These are phyloP conservation scores for Daldinia sp. DNA, from an alignment of 2,329 filamentous ascomycete genomes.

Conservation along the genomic window DNA sequence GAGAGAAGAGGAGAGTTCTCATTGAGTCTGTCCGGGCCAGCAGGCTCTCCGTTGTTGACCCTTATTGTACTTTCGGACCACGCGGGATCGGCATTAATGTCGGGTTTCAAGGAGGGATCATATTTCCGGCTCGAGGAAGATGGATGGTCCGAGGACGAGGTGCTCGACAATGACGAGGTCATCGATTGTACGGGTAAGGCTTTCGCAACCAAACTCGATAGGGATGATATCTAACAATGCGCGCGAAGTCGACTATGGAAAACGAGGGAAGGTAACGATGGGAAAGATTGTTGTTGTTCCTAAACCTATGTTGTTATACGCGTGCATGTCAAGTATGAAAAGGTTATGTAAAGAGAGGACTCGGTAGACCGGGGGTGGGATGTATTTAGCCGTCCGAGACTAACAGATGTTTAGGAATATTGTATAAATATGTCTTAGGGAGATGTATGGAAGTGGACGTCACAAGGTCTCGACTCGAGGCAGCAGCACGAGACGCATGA, in stretches of 20 bases:
- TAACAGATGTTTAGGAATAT: conserved; percentile 1
- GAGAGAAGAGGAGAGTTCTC: conserved; percentile 65
- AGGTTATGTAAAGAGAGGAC: conserved; percentile 9
- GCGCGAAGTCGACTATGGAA: not conserved
- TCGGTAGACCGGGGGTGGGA: conserved; percentile 32
- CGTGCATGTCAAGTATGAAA: conserved; percentile 15
- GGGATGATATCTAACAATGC: not conserved
- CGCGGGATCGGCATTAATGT: conserved; percentile 32
- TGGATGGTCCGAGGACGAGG: conserved; percentile 47
- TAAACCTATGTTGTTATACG: conserved; percentile 16
- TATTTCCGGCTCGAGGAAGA: conserved; percentile 48
- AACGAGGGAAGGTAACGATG: conserved; percentile 4
- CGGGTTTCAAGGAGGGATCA: conserved; percentile 35
- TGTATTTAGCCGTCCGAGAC: conserved; percentile 38
- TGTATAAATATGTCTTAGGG: no score
- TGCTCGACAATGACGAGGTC: conserved; percentile 56
- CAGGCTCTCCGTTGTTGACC: conserved; percentile 44
- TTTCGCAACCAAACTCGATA: conserved; percentile 23
- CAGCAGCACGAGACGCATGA: conserved; percentile 28
- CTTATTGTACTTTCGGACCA: conserved; percentile 41
- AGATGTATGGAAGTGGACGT: conserved; percentile 22
- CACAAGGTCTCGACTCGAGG: conserved; percentile 39
- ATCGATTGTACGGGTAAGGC: conserved; percentile 46
- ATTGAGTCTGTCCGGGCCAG: conserved; percentile 50
- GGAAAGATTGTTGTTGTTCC: conserved; percentile 13